phyloP scores from a whole-genome alignment of 2,329 filamentous ascomycete genomes.

The Seiridium unicorne region DNA sequence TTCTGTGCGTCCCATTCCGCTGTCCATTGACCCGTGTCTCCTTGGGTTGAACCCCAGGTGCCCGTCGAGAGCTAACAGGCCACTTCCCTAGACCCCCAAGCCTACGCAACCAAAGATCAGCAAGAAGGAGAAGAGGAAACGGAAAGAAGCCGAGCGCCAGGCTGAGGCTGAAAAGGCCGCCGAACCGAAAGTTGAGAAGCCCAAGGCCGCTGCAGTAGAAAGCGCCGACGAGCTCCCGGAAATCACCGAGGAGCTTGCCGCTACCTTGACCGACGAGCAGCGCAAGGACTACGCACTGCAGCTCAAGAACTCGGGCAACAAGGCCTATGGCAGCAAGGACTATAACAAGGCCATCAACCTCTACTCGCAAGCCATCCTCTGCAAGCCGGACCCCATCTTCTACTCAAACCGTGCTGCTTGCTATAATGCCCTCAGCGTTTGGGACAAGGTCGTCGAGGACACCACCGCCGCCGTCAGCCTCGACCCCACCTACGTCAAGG shows the following conservation, averaged over 20 bases:
- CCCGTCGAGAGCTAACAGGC: background rate
- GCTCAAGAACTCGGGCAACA: constrained; percentile 94
- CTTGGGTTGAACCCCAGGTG: background rate
- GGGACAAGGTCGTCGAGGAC: constrained; percentile 96
- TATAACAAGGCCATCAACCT: constrained; percentile 92
- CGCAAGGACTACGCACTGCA: constrained; percentile 85
- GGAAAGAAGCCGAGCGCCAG: constrained; percentile 73
- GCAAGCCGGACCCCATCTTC: constrained; percentile 96
- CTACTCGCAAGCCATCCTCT: constrained; percentile 93
- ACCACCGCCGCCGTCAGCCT: constrained; percentile 92
- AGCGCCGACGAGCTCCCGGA: constrained; percentile 69
- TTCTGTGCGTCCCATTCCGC: constrained; percentile 42
- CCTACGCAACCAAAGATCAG: constrained; percentile 65
- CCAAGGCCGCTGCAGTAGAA: constrained; percentile 52
- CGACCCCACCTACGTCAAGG: constrained; percentile 95
- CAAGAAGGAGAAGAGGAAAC: constrained; percentile 88
- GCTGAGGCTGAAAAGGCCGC: constrained; percentile 41
- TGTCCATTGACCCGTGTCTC: background rate
- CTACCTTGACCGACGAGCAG: constrained; percentile 57
- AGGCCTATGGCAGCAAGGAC: constrained; percentile 91
- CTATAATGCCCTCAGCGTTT: constrained; percentile 89
- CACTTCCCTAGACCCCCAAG: constrained; percentile 38
- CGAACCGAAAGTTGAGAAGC: constrained; percentile 28
- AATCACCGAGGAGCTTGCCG: constrained; percentile 56
- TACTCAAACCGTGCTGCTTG: constrained; percentile 98